Base-by-base conservation (phyloP, 2,329 filamentous ascomycete genomes). In the Ampelomyces quisqualis region DNA sequence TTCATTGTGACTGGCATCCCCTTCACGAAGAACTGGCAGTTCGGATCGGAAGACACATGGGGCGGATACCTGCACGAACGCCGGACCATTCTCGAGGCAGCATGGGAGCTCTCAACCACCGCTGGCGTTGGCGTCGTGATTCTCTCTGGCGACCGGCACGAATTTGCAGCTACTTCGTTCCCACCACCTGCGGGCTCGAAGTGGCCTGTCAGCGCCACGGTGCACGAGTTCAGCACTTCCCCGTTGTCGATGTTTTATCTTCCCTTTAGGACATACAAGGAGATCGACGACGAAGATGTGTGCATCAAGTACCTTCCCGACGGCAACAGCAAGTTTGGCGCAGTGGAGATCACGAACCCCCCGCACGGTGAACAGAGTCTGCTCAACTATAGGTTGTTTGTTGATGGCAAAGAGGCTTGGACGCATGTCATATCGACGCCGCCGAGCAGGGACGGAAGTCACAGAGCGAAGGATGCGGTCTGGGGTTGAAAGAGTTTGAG, bases 21-120 rank as follows among this genome's bases (percentile, higher is more conserved):
- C 0, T 95, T 98, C 65, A 97, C 93, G 5, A 95, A 95, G 72
- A 98, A 98, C 68, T 98, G 93, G 91, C 85, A 82, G 17, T 81
- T 95, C 51, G 91, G 93, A 51, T 82, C 82, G 2, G 77, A 84
- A 47, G 93, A 98, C 63, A 97, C 93, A 0, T 98, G 93, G 93
- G 89, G 88, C 32, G 91, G 91, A 0, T 96, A 95, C 67, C 76
- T 96, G 2, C 72, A 77, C 34, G 93, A 98, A 73, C 84, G 93
- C 11, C 80, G 78, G 38, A 76, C 75, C 40, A 79, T 97, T 18
- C 82, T 98, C 10, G 86, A 95, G 65, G 87, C 88, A 2, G 95
- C 96, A 80, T 97, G 93, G 90, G 84, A 87, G 47, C 84, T 86
- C 0, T 84, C 88, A n/a, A 73, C 80, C 9, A 69, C 71, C 1